Conservation (phyloP, 176 grass and related monocot species). For the Phoenix dactylifera region DNA sequence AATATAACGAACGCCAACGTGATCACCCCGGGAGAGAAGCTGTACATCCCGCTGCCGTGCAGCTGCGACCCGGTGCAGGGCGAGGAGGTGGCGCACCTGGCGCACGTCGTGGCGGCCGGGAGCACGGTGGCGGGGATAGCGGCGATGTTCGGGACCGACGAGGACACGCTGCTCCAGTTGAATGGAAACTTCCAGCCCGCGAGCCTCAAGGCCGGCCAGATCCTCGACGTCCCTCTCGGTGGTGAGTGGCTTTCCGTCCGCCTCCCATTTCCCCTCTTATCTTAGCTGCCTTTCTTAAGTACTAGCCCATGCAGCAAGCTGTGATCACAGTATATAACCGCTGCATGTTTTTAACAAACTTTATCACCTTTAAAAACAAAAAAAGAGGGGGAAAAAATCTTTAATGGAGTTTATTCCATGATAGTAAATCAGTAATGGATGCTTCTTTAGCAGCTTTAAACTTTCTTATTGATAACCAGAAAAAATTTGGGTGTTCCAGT, state of each 20-base stretch:
- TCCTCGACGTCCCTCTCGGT: constrained; percentile 67
- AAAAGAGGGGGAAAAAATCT: too few relatives aligned
- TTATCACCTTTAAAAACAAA: too few relatives aligned
- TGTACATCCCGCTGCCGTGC: constrained; percentile 75
- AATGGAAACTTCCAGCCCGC: constrained; percentile 41
- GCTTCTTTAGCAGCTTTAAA: neutral
- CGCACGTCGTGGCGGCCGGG: constrained; percentile 33
- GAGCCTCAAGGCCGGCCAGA: constrained; percentile 7
- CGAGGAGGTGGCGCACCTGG: constrained; percentile 38
- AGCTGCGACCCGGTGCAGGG: constrained; percentile 60
- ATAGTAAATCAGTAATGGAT: neutral
- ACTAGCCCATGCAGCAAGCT: neutral
- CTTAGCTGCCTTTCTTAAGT: neutral
- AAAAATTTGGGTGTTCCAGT: constrained; percentile 11
- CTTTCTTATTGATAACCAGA: neutral
- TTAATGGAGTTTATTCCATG: neutral
- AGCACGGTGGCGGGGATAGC: constrained; percentile 32
- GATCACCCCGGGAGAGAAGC: constrained; percentile 4
- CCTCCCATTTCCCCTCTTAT: neutral
- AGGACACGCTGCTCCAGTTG: constrained; percentile 30
- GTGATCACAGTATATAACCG: too few relatives aligned
- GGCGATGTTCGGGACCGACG: constrained; percentile 27
- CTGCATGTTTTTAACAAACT: too few relatives aligned
- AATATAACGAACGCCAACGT: constrained; percentile 10
- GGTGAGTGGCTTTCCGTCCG: constrained; percentile 15